A percentile compares a stretch with the other conserved stretches of the same genome.
These are phyloP conservation scores for Hortiboletus flavorubellus DNA, from an alignment of 768 basidiomycete genomes.

Conservation along the genomic window DNA sequence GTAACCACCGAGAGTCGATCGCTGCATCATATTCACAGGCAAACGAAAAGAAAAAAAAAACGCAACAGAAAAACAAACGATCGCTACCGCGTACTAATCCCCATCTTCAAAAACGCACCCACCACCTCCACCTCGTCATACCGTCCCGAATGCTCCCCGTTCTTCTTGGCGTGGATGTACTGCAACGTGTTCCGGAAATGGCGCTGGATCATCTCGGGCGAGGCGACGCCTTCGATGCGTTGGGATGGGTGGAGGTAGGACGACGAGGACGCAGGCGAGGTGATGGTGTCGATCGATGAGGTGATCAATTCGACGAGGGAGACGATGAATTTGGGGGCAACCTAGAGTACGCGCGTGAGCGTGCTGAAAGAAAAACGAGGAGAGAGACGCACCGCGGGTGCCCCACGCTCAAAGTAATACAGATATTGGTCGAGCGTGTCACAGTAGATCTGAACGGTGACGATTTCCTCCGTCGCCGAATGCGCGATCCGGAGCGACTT, in stretches of 20 bases:
- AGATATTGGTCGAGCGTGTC: conserved; percentile 95
- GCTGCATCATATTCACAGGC: no score
- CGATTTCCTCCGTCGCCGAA: conserved; percentile 94
- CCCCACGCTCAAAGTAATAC: conserved; percentile 92
- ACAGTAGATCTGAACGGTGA: conserved; percentile 93
- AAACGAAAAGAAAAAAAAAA: no score
- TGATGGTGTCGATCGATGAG: conserved; percentile 88
- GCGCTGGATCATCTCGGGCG: conserved; percentile 88
- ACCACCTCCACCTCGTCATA: conserved; percentile 90
- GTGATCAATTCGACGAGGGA: conserved; percentile 95
- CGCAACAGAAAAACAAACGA: no score
- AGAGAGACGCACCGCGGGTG: conserved; percentile 69
- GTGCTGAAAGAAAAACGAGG: not conserved
- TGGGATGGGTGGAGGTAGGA: conserved; percentile 82
- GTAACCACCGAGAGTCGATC: no score
- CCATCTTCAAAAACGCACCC: conserved; percentile 89
- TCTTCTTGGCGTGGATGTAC: conserved; percentile 79
- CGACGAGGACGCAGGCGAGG: conserved; percentile 46
- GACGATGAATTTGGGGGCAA: conserved; percentile 95
- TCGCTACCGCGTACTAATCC: conserved; percentile 50
- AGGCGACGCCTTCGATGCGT: conserved; percentile 87
- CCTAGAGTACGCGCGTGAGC: conserved; percentile 38
- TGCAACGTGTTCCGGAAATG: conserved; percentile 91
- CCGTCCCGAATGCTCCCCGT: conserved; percentile 34
- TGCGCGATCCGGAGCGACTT: conserved; percentile 96